Base-by-base conservation (phyloP, 257 asterid genomes). In the Orobanche coerulescens region DNA sequence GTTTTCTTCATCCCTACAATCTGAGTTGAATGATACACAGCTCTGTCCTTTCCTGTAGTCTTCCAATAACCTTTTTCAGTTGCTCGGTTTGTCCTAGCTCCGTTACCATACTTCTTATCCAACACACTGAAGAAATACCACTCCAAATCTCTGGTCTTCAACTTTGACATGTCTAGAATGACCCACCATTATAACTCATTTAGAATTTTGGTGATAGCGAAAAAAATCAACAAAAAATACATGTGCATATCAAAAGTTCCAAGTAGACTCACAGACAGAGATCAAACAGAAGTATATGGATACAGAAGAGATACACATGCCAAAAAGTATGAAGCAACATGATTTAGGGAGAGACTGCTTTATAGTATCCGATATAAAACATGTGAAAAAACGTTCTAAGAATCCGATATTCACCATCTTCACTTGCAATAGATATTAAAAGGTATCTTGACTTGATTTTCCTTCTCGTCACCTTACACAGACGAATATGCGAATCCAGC, bases 1-100 rank as follows among this genome's bases (percentile, higher is more conserved):
- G 98, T 92, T 72, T 92, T 92, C 85, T 92, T 92, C 94, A 84
- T 86, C 71, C 98, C 98, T 14, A 82, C 93, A 56, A 73, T 67
- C 62, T 69, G 71, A 6, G 73, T 68, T 65, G 42, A 81, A 37
- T 85, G 90, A 61, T 75, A 75, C 24, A 92, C 94, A 67, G 85
- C 76, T 68, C 95, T 76, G 72, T 86, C 96, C 73, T 86, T 92
- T 34, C 98, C 98, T 2, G 98, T 92, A 2, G 96, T 88, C 78
- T 92, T 92, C 96, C 98, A 92, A 64, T 92, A 88, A 43, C 98
- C 98, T 70, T 68, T 76, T 50, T 75, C 87, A 15, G 98, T 92
- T 0, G 98, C 98, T 8, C 98, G 78, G 71, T 92, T 92, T 40
- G 96, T 88, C 71, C 90, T 82, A 18, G 91, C 79, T 55, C 91